Evolutionary conservation across 2,329 filamentous ascomycete species (phyloP), one percentile per base, ranked within the genome.

Genomic region (Peltaster fructicola): DNA sequence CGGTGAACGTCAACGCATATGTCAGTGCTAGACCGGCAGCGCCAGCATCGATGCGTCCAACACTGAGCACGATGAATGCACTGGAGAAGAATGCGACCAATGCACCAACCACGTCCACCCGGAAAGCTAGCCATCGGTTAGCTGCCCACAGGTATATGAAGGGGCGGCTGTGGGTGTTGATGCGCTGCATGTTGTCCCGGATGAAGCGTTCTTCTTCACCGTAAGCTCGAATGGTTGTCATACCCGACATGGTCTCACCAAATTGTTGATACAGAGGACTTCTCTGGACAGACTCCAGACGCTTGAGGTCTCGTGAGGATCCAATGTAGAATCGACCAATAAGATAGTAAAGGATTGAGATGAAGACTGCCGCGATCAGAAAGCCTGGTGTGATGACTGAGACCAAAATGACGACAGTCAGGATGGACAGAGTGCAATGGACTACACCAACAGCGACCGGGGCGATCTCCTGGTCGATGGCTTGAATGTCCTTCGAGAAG

Each of bases 261-360:
- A 98, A 98, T 39, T 95, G 88, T 51, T 98, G 88, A 56, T 93
- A 98, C 5, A 98, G 59, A 1, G 88, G 88, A 49, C 84, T 95
- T 44, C 85, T 68, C 49, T 93, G 80, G 1, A 95, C 73, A 5
- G 85, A 92, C 50, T 98, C 90, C 5, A 98, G 59, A 23, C 88
- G 73, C 59, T 98, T 98, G 27, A 98, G 63, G 45, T 95, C 88
- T 35, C 85, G 72, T n/a, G 88, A 95, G 0, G 85, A 77, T 38
- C 73, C 73, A 22, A 98, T 67, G 51, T 98, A 98, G 45, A 95
- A 81, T 20, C 70, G 65, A 15, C 81, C 82, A 16, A 95, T 73
- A 11, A 80, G 56, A 43, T 79, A 71, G 51, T 93, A 98, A 1
- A 92, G 56, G 3, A 70, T 54, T 2, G 71, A 79, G 43, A 98